Conservation (phyloP, 306 rosid species). For the Ammopiptanthus mongolicus region DNA sequence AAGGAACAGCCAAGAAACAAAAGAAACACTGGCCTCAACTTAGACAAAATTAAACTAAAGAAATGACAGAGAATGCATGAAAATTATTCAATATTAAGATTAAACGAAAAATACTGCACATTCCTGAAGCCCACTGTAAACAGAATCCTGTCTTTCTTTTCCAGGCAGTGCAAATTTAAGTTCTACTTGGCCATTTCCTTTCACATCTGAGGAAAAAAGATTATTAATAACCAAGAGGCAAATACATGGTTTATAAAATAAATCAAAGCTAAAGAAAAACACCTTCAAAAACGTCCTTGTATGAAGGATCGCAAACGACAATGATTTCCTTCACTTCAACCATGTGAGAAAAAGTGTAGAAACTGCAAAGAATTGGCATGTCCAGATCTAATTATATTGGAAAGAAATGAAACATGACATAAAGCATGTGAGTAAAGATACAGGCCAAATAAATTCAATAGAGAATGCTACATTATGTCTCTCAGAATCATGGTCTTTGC, state of each 20-base stretch:
- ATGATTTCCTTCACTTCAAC: slow-evolving; percentile 77
- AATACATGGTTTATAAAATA: neutral
- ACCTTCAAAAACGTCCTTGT: slow-evolving; percentile 79
- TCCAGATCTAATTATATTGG: neutral
- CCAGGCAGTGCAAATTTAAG: slow-evolving; percentile 88
- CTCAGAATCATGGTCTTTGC: neutral
- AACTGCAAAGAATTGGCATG: slow-evolving; percentile 48
- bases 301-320: slow-evolving; percentile 96
- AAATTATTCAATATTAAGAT: neutral
- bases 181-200: slow-evolving; percentile 33
- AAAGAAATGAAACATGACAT: neutral
- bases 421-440: neutral
- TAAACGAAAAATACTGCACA: slow-evolving; percentile 3
- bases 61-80: neutral
- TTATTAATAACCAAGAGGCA: neutral
- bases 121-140: slow-evolving; percentile 90
- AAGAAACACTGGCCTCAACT: neutral
- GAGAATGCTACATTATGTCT: neutral
- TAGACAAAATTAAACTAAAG: neutral
- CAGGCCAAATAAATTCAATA: neutral
- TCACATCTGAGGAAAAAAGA: slow-evolving; percentile 41
- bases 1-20: no score
- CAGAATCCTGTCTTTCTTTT: slow-evolving; percentile 97
- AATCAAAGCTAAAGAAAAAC: neutral
- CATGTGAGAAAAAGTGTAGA: slow-evolving; percentile 65